Percentiles rank a stretch among this genome's conserved stretches.
Conservation (phyloP, 75 land plant genomes). For the Pinus albicaulis region DNA sequence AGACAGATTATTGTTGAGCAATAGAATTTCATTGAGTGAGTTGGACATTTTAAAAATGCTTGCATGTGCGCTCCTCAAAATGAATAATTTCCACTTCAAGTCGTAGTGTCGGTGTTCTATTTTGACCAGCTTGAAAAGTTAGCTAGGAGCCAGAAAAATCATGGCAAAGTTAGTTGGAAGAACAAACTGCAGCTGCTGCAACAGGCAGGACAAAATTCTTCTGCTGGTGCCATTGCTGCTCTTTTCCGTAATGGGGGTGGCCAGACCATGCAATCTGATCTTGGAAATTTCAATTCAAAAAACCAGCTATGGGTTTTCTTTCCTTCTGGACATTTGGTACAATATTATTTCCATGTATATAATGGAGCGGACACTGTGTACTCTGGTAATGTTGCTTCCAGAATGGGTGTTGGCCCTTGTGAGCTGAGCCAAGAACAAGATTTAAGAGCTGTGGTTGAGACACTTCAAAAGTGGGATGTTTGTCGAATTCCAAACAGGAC, state of each 20-base stretch:
- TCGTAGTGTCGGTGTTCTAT: too few relatives aligned
- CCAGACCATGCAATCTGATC: constrained; percentile 14
- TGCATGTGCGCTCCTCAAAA: too few relatives aligned
- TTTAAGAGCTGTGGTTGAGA: constrained; percentile 62
- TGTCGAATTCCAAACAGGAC: constrained; percentile 75
- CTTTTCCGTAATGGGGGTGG: constrained; percentile 72
- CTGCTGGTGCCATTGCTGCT: constrained; percentile 84
- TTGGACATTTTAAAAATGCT: too few relatives aligned
- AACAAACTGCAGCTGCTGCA: constrained; percentile 41
- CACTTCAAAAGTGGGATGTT: constrained; percentile 94
- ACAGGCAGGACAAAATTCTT: constrained; percentile 43
- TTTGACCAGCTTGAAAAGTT: too few relatives aligned
- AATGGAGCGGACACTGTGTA: constrained; percentile 3
- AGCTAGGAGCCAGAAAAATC: too few relatives aligned
- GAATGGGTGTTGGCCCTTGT: constrained; percentile 18
- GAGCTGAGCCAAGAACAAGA: constrained; percentile 46
- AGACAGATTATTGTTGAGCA: too few relatives aligned
- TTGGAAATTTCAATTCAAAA: constrained; percentile 29
- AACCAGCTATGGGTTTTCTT: constrained; percentile 74
- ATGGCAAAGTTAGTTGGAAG: too few relatives aligned
- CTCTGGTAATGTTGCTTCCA: constrained; percentile 30
- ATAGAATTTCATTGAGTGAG: too few relatives aligned
- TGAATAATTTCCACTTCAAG: too few relatives aligned
- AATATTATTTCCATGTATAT: constrained; percentile 59
- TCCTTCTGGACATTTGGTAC: constrained; percentile 76